Conservation (phyloP, 352 stramenopile genomes). For the Globisporangium takayamanum region DNA sequence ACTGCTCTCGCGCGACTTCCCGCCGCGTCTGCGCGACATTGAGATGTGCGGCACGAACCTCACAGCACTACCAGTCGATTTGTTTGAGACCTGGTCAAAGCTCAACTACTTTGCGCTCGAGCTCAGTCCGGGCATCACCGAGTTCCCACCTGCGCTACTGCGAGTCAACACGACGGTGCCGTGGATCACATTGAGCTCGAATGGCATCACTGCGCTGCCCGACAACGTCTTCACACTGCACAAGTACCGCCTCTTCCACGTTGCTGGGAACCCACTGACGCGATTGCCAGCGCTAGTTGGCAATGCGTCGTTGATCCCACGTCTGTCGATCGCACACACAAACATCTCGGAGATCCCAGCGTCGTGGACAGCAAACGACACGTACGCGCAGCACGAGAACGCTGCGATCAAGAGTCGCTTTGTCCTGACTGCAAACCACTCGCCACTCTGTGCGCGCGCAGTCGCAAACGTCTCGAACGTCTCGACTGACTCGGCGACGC, state of each 20-base stretch:
- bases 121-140: slow-evolving; percentile 7
- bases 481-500: neutral
- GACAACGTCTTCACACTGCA: neutral
- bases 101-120: slow-evolving; percentile 8
- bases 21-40: slow-evolving; percentile 6
- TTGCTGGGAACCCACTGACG: slow-evolving; percentile 10
- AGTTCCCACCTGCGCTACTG: slow-evolving; percentile 2
- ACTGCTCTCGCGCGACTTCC: slow-evolving; percentile 2
- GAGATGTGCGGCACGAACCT: slow-evolving; percentile 15
- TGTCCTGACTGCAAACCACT: neutral
- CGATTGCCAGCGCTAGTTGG: slow-evolving; percentile 2
- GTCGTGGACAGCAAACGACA: neutral
- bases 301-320: too few relatives aligned
- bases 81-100: slow-evolving; percentile 8
- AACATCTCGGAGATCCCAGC: neutral
- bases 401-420: neutral
- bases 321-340: neutral
- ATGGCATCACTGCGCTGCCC: neutral
- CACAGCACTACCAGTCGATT: slow-evolving; percentile 5
- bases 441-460: neutral
- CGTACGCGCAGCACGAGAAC: neutral
- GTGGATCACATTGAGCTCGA: neutral
- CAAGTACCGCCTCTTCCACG: slow-evolving; percentile 2
- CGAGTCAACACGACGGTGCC: too few relatives aligned
- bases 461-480: neutral